Conservation (phyloP, 257 asterid species). For the Rubia yunnanensis region DNA sequence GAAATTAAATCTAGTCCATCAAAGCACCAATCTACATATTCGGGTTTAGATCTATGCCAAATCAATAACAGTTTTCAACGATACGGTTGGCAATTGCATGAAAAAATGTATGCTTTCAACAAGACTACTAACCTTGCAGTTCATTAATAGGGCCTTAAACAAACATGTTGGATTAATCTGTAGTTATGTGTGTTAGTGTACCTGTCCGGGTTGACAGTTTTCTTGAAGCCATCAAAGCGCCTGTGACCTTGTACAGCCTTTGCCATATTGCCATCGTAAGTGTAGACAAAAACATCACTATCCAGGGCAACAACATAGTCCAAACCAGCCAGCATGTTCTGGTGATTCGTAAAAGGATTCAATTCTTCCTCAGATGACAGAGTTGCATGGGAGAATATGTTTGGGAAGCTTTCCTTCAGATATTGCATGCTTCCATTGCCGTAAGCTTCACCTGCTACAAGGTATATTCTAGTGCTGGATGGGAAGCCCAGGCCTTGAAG, state of each 20-base stretch:
- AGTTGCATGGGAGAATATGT: constrained; percentile 67
- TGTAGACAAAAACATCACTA: constrained; percentile 77
- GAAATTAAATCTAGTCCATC: neutral
- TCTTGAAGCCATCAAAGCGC: constrained; percentile 82
- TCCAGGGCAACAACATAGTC: constrained; percentile 85
- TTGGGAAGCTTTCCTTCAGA: constrained; percentile 65
- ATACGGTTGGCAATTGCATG: neutral
- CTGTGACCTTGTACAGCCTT: constrained; percentile 98
- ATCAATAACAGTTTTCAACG: neutral
- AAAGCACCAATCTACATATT: neutral
- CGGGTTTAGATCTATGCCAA: neutral
- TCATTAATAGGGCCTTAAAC: no score
- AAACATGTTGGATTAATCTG: neutral
- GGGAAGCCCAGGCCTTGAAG: constrained; percentile 81
- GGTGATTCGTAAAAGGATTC: constrained; percentile 64
- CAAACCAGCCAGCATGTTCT: constrained; percentile 94
- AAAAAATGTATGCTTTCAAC: neutral
- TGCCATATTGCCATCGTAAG: constrained; percentile 97
- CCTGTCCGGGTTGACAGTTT: constrained; percentile 87
- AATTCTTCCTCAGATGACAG: constrained; percentile 67
- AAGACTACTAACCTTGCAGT: neutral
- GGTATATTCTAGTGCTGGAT: constrained; percentile 63
- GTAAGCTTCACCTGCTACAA: constrained; percentile 94
- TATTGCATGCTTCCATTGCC: constrained; percentile 88
- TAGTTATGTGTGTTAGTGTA: constrained; percentile 10